Evolutionary conservation across 768 basidiomycete species (phyloP).

Genomic region (Trametopsis cervina): DNA sequence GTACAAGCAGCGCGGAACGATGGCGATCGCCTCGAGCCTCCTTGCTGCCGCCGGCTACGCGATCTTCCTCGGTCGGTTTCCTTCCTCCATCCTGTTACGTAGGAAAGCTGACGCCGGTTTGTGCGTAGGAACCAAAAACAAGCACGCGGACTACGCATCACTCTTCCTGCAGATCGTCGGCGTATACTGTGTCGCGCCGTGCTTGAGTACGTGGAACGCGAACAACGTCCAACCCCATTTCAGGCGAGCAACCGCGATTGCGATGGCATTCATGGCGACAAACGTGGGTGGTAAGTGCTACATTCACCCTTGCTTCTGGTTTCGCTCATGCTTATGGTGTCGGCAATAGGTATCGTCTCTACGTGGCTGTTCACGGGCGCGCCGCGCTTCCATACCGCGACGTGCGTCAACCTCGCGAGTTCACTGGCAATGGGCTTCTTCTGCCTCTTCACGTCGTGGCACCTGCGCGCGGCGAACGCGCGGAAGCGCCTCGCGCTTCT

Average conservation of each 20-base stretch:
- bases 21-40: conserved; percentile 36
- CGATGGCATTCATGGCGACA: conserved; percentile 49
- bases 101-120: background rate
- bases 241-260: conserved; percentile 51
- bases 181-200: conserved; percentile 42
- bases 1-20: conserved; percentile 42
- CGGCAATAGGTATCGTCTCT: conserved; percentile 40
- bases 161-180: conserved; percentile 50
- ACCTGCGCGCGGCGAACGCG: background rate
- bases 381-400: background rate
- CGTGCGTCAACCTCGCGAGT: background rate
- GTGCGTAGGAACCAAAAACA: conserved; percentile 24
- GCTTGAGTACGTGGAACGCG: conserved; percentile 50
- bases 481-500: background rate
- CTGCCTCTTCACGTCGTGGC: background rate
- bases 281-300: conserved; percentile 44
- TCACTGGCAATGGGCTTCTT: background rate
- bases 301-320: no score
- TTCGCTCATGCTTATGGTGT: no score
- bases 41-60: conserved; percentile 42
- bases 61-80: conserved; percentile 42
- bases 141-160: conserved; percentile 42
- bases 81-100: background rate
- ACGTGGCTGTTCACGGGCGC: conserved; percentile 41
- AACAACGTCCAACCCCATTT: conserved; percentile 54